A percentile compares a stretch with the other conserved stretches of the same genome.
Conservation (phyloP, 352 stramenopile species). For the Phytopythium oedochilum region DNA sequence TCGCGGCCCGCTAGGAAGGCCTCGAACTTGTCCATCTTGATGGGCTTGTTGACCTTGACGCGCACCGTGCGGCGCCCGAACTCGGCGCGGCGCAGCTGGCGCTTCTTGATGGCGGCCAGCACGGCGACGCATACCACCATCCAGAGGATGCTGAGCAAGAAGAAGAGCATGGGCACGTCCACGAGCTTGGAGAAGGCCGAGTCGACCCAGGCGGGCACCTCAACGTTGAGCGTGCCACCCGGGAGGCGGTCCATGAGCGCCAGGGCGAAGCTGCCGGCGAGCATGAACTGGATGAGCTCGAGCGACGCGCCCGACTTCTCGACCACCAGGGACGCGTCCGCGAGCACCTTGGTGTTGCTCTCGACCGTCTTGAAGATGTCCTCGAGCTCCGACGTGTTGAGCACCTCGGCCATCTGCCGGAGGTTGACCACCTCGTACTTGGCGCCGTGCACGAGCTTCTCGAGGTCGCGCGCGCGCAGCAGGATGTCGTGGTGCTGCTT, state of each 20-base stretch:
- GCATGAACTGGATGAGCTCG: conserved; percentile 87
- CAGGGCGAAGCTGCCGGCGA: conserved; percentile 90
- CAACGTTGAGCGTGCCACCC: conserved; percentile 83
- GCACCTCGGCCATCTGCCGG: conserved; percentile 85
- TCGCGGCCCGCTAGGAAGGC: conserved; percentile 27
- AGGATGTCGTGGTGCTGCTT: conserved; percentile 87
- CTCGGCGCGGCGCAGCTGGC: conserved; percentile 44
- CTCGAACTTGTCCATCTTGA: conserved; percentile 41
- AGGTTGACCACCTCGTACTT: conserved; percentile 91
- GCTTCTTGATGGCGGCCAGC: conserved; percentile 59
- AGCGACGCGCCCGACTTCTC: conserved; percentile 65
- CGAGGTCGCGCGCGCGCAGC: conserved; percentile 85
- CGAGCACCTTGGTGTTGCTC: conserved; percentile 85
- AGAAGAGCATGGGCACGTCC: conserved; percentile 65
- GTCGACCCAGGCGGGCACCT: conserved; percentile 79
- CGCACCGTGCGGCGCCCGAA: conserved; percentile 84
- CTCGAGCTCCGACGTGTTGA: conserved; percentile 87
- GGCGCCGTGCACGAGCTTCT: conserved; percentile 89
- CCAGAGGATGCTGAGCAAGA: conserved; percentile 87
- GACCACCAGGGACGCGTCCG: conserved; percentile 66
- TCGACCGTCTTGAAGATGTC: conserved; percentile 88
- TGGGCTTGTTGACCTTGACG: conserved; percentile 59
- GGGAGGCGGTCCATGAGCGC: conserved; percentile 91
- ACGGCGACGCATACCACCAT: conserved; percentile 67
- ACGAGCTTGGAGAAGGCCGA: conserved; percentile 41